Percentiles rank a stretch among this genome's conserved stretches.
Conservation (phyloP, 371 early-diverging fungal species). For the Globomyces sp. region DNA sequence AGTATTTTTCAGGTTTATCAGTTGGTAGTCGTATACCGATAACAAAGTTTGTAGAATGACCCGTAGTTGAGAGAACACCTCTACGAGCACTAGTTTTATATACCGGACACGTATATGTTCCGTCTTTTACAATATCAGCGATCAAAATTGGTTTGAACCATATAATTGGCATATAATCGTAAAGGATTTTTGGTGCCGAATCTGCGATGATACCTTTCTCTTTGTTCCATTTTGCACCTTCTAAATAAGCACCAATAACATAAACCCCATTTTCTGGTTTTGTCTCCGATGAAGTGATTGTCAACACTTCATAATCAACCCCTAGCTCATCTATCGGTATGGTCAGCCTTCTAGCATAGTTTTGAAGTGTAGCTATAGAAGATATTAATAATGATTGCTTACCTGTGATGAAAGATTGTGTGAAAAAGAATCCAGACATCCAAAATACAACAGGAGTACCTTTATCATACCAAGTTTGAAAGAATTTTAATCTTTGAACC, state of each 20-base stretch:
- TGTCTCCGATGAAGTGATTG: constrained; percentile 19
- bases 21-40: constrained; percentile 48
- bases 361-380: constrained; percentile 53
- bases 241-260: constrained; percentile 51
- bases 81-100: constrained; percentile 60
- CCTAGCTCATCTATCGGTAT: constrained; percentile 59
- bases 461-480: constrained; percentile 54
- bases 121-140: constrained; percentile 26
- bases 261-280: constrained; percentile 48
- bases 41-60: constrained; percentile 60
- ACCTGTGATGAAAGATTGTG: constrained; percentile 63
- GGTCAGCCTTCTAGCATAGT: constrained; percentile 53
- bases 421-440: constrained; percentile 64
- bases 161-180: constrained; percentile 49
- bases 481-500: constrained; percentile 48
- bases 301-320: constrained; percentile 46
- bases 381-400: background rate
- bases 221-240: constrained; percentile 52
- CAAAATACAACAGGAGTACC: constrained; percentile 54
- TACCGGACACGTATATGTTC: constrained; percentile 51
- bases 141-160: constrained; percentile 46
- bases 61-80: constrained; percentile 56
- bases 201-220: constrained; percentile 41
- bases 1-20: constrained; percentile 46
- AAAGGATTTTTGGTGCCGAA: constrained; percentile 49